phyloP scores from a whole-genome alignment of 1,284 basidiomycete genomes.

The Phellinidium pouzarii region DNA sequence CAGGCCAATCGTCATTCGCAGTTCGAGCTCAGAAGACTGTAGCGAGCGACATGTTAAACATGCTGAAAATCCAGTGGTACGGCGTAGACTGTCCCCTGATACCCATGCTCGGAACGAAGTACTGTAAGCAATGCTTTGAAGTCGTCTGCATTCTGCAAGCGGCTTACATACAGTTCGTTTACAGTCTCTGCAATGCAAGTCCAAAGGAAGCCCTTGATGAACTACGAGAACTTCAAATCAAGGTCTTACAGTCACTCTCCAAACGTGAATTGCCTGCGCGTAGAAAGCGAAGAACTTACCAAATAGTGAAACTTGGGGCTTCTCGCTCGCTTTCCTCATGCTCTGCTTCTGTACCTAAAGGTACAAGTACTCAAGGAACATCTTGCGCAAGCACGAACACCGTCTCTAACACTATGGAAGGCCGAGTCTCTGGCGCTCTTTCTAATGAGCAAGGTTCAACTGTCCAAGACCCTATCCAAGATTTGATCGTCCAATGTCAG shows the following conservation, averaged over 20 bases:
- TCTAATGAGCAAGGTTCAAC: not conserved
- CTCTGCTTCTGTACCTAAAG: not conserved
- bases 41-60: not conserved
- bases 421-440: not conserved
- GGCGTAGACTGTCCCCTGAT: not conserved
- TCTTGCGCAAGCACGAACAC: not conserved
- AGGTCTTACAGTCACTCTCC: not conserved
- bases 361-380: not conserved
- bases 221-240: not conserved
- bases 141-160: not conserved
- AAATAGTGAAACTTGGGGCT: not conserved
- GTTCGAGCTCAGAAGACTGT: constrained; percentile 1
- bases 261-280: not conserved
- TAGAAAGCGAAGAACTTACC: not conserved
- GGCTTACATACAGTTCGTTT: not conserved
- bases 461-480: too few relatives aligned
- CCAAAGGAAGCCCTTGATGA: constrained; percentile 1
- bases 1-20: constrained; percentile 5
- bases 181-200: not conserved
- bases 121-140: not conserved
- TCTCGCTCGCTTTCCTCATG: not conserved
- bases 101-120: not conserved
- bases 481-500: too few relatives aligned
- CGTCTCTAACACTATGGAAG: not conserved
- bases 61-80: not conserved